Conservation (phyloP, 768 basidiomycete genomes). For the Panaeolus cyanescens region DNA sequence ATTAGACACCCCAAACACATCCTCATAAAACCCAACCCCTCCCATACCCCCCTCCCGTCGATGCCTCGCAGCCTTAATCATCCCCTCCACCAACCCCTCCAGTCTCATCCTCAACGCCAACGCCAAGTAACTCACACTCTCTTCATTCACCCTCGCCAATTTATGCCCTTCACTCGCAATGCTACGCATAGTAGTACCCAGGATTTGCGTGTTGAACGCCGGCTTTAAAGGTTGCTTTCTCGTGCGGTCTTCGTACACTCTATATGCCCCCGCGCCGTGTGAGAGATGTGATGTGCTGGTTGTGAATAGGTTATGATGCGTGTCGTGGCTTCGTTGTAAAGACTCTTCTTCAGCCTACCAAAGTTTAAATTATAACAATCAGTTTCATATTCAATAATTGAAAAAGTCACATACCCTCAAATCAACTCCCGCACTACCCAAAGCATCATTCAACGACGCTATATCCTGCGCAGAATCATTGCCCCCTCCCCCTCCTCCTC, state of each 20-base stretch:
- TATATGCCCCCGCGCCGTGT: slow-evolving; percentile 36
- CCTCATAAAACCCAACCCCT: slow-evolving; percentile 66
- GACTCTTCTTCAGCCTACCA: slow-evolving; percentile 83
- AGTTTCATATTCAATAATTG: too few species aligned
- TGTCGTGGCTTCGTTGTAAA: slow-evolving; percentile 65
- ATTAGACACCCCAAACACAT: slow-evolving; percentile 32
- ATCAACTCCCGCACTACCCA: slow-evolving; percentile 87
- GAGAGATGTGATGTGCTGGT: not conserved
- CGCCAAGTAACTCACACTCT: slow-evolving; percentile 76
- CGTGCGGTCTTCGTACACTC: slow-evolving; percentile 75
- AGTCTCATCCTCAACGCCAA: slow-evolving; percentile 77
- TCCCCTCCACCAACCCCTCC: slow-evolving; percentile 64
- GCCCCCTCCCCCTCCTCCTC: slow-evolving; percentile 11
- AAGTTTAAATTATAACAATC: not conserved
- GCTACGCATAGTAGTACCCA: slow-evolving; percentile 68
- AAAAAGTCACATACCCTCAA: slow-evolving; percentile 54
- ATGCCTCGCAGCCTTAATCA: slow-evolving; percentile 70
- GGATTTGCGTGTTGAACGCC: slow-evolving; percentile 65
- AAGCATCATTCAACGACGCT: slow-evolving; percentile 78
- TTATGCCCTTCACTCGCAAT: slow-evolving; percentile 65
- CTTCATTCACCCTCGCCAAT: slow-evolving; percentile 66
- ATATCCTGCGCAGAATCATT: slow-evolving; percentile 65
- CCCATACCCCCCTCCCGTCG: slow-evolving; percentile 72
- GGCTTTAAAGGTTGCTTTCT: slow-evolving; percentile 74
- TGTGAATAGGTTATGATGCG: slow-evolving; percentile 39